Evolutionary conservation across 2,329 filamentous ascomycete genomes (phyloP).

Genomic region (Penicillium vulpinum): DNA sequence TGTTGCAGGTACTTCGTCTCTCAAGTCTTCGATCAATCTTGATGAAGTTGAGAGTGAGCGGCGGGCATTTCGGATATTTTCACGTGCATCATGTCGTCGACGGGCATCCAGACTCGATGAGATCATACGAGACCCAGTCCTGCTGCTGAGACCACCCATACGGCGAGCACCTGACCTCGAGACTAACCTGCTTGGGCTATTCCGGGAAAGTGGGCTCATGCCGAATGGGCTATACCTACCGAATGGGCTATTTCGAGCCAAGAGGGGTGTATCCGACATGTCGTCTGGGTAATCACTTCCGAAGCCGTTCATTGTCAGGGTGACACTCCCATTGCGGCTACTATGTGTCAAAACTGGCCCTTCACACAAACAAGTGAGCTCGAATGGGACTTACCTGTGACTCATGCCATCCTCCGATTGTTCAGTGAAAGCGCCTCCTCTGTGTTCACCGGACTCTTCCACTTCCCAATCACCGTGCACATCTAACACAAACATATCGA

Average conservation of each 20-base stretch:
- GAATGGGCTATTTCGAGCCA: neutral
- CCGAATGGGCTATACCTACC: neutral
- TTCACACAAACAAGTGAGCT: neutral
- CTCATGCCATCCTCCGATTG: neutral
- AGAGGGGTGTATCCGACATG: neutral
- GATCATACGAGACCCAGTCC: slow-evolving; percentile 2
- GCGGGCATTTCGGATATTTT: neutral
- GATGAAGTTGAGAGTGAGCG: neutral
- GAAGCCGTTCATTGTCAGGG: neutral
- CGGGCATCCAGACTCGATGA: neutral
- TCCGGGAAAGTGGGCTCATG: neutral
- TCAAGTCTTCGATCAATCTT: neutral
- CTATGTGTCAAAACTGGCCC: neutral
- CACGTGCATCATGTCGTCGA: neutral
- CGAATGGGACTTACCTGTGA: neutral
- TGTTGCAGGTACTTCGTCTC: neutral
- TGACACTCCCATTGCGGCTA: neutral
- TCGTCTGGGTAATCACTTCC: neutral
- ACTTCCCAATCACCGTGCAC: neutral
- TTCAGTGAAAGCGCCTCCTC: neutral
- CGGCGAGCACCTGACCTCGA: neutral
- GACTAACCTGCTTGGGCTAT: neutral
- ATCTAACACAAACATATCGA: neutral
- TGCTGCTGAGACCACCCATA: neutral
- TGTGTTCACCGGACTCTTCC: neutral